These are phyloP conservation scores for Durotheca rogersii DNA, from an alignment of 495 filamentous ascomycete species.

Conservation along the genomic window DNA sequence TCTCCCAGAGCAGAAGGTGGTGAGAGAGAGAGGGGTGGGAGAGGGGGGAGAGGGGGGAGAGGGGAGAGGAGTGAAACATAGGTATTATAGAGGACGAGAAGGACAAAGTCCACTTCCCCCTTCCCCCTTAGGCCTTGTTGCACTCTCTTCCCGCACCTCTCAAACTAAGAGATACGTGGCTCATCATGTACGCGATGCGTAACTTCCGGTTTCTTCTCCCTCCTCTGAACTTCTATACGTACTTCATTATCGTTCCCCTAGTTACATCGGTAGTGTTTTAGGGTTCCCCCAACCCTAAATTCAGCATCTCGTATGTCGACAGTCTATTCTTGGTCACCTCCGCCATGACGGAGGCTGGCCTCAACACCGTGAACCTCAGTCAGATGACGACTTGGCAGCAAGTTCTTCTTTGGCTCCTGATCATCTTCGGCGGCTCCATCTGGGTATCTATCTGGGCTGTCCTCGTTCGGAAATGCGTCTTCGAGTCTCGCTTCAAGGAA, in stretches of 20 bases:
- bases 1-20: too few species aligned
- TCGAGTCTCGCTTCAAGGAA: slow-evolving; percentile 64
- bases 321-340: slow-evolving; percentile 73
- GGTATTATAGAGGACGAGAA: too few species aligned
- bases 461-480: slow-evolving; percentile 65
- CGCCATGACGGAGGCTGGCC: slow-evolving; percentile 77
- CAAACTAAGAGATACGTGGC: too few species aligned
- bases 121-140: background rate
- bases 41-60: too few species aligned
- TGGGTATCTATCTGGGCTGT: slow-evolving; percentile 65
- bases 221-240: slow-evolving; percentile 72
- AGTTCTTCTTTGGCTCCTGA: slow-evolving; percentile 67
- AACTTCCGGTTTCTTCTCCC: slow-evolving; percentile 44
- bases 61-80: too few species aligned
- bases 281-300: slow-evolving; percentile 58
- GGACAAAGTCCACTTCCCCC: background rate
- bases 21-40: too few species aligned
- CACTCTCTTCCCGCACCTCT: background rate
- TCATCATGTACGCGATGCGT: slow-evolving; percentile 11
- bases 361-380: slow-evolving; percentile 68
- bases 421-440: slow-evolving; percentile 70
- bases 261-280: slow-evolving; percentile 72
- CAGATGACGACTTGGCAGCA: slow-evolving; percentile 80
- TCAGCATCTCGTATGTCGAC: slow-evolving; percentile 70
- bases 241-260: slow-evolving; percentile 70